These are phyloP conservation scores for Yarrowia sp. DNA, from an alignment of 805 yeast species.

Conservation along the genomic window DNA sequence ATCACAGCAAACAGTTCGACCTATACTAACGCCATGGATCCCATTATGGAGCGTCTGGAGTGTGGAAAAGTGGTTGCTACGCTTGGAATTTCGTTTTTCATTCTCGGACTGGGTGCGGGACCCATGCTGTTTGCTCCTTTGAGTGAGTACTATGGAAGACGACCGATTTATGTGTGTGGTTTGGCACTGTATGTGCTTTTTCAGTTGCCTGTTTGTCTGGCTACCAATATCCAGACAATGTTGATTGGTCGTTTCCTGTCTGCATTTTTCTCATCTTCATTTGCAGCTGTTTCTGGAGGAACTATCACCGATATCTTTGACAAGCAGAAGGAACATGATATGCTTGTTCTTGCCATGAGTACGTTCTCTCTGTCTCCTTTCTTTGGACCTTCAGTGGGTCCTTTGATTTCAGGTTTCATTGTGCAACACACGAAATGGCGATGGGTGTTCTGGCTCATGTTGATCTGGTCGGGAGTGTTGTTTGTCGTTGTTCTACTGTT, in stretches of 20 bases:
- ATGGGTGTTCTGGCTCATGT: conserved; percentile 60
- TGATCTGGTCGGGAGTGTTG: conserved; percentile 53
- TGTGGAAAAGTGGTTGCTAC: conserved; percentile 49
- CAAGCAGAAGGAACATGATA: conserved; percentile 42
- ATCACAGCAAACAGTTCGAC: conserved; percentile 14
- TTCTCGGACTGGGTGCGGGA: conserved; percentile 66
- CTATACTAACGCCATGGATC: conserved; percentile 27
- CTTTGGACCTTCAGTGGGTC: conserved; percentile 54
- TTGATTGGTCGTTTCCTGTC: conserved; percentile 57
- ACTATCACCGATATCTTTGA: conserved; percentile 60
- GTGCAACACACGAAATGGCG: conserved; percentile 46
- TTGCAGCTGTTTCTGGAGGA: conserved; percentile 69
- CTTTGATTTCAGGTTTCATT: conserved; percentile 50
- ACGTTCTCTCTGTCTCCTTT: conserved; percentile 60
- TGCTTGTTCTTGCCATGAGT: conserved; percentile 54
- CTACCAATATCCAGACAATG: conserved; percentile 53
- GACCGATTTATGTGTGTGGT: conserved; percentile 31
- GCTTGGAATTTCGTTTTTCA: conserved; percentile 56
- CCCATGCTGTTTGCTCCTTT: conserved; percentile 65
- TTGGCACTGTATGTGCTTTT: conserved; percentile 37
- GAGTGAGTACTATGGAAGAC: conserved; percentile 55
- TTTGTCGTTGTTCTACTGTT: conserved; percentile 45
- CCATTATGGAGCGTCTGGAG: conserved; percentile 43
- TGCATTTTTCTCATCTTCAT: conserved; percentile 65
- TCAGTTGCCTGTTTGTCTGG: conserved; percentile 28